These are phyloP conservation scores for Mytilinidion resinicola DNA, from an alignment of 495 filamentous ascomycete genomes.

Conservation along the genomic window DNA sequence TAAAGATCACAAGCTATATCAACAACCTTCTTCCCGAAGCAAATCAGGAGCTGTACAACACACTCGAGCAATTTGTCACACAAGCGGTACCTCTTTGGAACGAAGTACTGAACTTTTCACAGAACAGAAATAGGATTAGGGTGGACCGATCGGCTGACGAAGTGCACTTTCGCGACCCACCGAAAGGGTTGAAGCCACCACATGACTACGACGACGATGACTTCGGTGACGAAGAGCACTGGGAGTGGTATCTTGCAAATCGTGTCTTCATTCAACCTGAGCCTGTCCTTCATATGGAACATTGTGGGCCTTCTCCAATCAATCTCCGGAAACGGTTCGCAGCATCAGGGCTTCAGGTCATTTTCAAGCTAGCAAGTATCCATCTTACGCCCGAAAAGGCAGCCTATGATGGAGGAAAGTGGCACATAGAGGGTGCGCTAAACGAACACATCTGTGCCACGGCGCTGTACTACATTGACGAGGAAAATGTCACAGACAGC, in stretches of 20 bases:
- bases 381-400: constrained; percentile 55
- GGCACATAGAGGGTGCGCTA: constrained; percentile 37
- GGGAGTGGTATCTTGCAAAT: constrained; percentile 1
- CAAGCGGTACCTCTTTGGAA: constrained; percentile 52
- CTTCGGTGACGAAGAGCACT: constrained; percentile 18
- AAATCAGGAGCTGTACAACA: constrained; percentile 44
- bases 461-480: constrained; percentile 43
- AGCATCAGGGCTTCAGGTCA: constrained; percentile 48
- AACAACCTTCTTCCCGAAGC: constrained; percentile 53
- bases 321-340: constrained; percentile 30
- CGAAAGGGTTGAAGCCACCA: too few species aligned
- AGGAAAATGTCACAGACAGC: constrained; percentile 53
- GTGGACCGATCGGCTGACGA: not conserved
- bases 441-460: constrained; percentile 36
- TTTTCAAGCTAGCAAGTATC: constrained; percentile 59
- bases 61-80: constrained; percentile 46
- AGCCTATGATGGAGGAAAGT: constrained; percentile 42
- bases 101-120: constrained; percentile 17
- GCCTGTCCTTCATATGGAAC: too few species aligned
- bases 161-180: not conserved
- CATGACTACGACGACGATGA: constrained; percentile 21
- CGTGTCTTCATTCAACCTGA: constrained; percentile 34
- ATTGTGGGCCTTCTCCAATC: too few species aligned
- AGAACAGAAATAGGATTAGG: not conserved
- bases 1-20: constrained; percentile 46